Percentiles rank a stretch among this genome's conserved stretches.
These are phyloP conservation scores for Boletus rubropictus DNA, from an alignment of 768 basidiomycete genomes.

Conservation along the genomic window DNA sequence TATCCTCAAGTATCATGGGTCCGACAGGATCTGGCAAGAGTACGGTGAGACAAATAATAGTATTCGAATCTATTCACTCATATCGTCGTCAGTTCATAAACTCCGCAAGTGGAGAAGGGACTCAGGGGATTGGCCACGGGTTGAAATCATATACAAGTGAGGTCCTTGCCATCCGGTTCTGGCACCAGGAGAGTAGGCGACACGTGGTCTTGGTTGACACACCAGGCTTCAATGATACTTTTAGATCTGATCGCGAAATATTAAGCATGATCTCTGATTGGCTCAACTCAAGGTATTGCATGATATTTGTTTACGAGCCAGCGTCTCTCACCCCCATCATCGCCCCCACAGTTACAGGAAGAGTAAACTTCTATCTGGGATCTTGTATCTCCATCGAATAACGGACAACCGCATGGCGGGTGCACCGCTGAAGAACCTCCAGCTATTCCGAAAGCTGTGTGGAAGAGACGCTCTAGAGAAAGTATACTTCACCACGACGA, in stretches of 20 bases:
- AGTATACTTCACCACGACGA: constrained; percentile 35
- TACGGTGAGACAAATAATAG: neutral
- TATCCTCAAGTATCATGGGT: constrained; percentile 13
- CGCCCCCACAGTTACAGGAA: constrained; percentile 4
- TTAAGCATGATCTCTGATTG: constrained; percentile 12
- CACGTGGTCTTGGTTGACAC: constrained; percentile 22
- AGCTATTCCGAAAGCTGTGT: constrained; percentile 28
- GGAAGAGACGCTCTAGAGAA: constrained; percentile 26
- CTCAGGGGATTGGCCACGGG: constrained; percentile 2
- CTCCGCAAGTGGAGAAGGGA: neutral
- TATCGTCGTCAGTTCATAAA: constrained; percentile 6
- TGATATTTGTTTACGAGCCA: neutral
- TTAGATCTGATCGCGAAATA: constrained; percentile 9
- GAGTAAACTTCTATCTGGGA: constrained; percentile 24
- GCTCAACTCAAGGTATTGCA: constrained; percentile 10
- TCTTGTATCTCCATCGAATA: constrained; percentile 39
- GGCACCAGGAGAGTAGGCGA: neutral
- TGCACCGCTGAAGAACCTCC: constrained; percentile 29
- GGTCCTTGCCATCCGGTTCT: constrained; percentile 4
- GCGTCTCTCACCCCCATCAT: neutral
- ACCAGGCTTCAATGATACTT: constrained; percentile 21
- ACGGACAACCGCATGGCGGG: constrained; percentile 35
- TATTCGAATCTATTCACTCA: neutral
- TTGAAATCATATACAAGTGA: constrained; percentile 11
- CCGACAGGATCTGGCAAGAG: constrained; percentile 13